Evolutionary conservation across 768 basidiomycete genomes (phyloP), one percentile per base, ranked within the genome.

Genomic region (Bullera alba): DNA sequence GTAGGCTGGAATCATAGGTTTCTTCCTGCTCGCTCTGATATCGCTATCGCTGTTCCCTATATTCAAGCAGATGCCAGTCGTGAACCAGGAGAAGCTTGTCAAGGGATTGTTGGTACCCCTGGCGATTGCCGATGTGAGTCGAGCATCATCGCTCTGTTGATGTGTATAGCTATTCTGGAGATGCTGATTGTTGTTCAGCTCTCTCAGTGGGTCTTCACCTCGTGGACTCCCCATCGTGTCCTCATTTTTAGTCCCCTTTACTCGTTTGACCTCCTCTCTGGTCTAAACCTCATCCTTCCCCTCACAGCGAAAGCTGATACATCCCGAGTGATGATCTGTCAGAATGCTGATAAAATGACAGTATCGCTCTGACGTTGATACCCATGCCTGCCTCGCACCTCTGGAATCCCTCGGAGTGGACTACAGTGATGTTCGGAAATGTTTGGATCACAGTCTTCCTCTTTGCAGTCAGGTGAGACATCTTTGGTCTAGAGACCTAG

Each of bases 11-110:
- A 7, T 5, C 6, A 2, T 37, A 70, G 71, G 67, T 48, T 68
- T 69, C 53, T 50, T 69, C 32, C 57, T 69, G 2, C 48, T 73
- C 2, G 67, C 70, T 7, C 56, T 71, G 56, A 58, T 71, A 35
- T 64, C 64, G 1, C 42, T 65, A 28, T 63, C 60, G 17, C 52
- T 71, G 29, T 53, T 69, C 17, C 60, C 59, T 7, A 29, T 63
- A 8, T 50, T 58, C 39, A 54, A 58, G 22, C 54, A 63, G 25
- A 47, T 56, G 2, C 60, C 63, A 3, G 59, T 35, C 19, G 32
- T 63, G 5, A n/a, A n/a, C n/a, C 60, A 61, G 46, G 63, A 64
- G 37, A 68, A 60, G 48, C 41, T 73, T 27, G 57, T 71, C 17
- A 59, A 58, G 43, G 64, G 58, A 17, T 39, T 69, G 19, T 45